A percentile compares a stretch with the other conserved stretches of the same genome.
Evolutionary conservation across 2,329 filamentous ascomycete species (phyloP).

Genomic region (Monilinia aucupariae): DNA sequence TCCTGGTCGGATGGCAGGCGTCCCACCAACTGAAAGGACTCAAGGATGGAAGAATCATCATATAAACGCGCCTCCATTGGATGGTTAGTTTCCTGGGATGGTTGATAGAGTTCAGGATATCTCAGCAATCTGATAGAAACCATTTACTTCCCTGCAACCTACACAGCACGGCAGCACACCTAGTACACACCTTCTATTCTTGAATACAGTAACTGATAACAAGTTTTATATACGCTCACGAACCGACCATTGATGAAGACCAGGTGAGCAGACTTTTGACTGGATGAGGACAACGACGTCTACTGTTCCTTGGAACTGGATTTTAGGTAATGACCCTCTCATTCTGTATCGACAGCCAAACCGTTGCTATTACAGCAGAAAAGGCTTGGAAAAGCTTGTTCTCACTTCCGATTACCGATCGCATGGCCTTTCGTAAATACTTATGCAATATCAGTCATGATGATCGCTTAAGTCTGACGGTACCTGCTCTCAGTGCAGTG

Average conservation of each 20-base stretch:
- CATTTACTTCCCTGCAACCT: not conserved
- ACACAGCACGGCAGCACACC: not conserved
- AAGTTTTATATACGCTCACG: not conserved
- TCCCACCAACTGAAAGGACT: not conserved
- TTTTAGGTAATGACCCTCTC: too few relatives aligned
- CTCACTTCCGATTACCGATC: not conserved
- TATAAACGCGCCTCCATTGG: not conserved
- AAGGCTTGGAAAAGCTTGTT: slow-evolving; percentile 8
- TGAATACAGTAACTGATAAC: not conserved
- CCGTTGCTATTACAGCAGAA: not conserved
- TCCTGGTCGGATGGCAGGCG: not conserved
- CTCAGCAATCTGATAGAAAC: not conserved
- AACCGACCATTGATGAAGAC: not conserved
- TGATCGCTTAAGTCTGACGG: not conserved
- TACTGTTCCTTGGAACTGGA: not conserved
- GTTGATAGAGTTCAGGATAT: not conserved
- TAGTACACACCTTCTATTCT: slow-evolving; percentile 4
- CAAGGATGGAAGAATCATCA: not conserved
- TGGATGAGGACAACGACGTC: not conserved
- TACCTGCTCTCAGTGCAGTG: not conserved
- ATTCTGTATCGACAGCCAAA: not conserved
- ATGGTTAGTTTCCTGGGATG: not conserved
- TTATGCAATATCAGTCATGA: not conserved
- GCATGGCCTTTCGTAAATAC: not conserved
- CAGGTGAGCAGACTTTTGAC: not conserved